phyloP scores from a whole-genome alignment of 192 early-diverging fungal species.

The Chytriomyces sp. region DNA sequence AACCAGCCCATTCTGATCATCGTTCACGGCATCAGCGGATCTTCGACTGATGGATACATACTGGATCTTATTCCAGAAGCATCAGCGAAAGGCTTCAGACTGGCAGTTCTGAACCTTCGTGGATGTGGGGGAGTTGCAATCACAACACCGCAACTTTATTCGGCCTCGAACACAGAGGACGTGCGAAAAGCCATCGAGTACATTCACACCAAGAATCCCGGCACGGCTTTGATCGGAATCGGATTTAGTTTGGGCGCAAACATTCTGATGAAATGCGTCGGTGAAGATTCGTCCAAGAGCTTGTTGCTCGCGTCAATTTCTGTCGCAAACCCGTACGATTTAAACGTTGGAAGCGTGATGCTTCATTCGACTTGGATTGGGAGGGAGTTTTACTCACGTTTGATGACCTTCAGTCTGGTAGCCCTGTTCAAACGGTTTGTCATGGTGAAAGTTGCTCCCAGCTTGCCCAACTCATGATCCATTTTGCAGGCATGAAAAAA shows the following conservation, averaged over 20 bases:
- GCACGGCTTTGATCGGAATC: constrained; percentile 75
- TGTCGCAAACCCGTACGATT: constrained; percentile 88
- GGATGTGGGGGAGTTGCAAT: constrained; percentile 84
- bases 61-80: constrained; percentile 62
- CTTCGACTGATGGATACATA: constrained; percentile 89
- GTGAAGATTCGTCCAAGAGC: constrained; percentile 76
- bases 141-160: constrained; percentile 80
- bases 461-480: not conserved
- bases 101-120: constrained; percentile 87
- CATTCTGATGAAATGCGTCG: constrained; percentile 86
- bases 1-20: constrained; percentile 74
- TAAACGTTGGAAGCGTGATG: constrained; percentile 56
- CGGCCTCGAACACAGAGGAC: constrained; percentile 84
- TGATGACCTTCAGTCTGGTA: constrained; percentile 64
- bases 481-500: constrained; percentile 28
- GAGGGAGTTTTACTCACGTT: constrained; percentile 60
- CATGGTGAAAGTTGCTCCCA: not conserved
- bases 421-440: constrained; percentile 46
- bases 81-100: constrained; percentile 57
- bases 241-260: constrained; percentile 95
- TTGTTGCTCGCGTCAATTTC: constrained; percentile 77
- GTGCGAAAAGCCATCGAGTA: constrained; percentile 61
- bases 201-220: constrained; percentile 60
- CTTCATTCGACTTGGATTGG: constrained; percentile 62
- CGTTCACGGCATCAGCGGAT: constrained; percentile 90